Percentiles rank a stretch among this genome's conserved stretches.
phyloP scores from a whole-genome alignment of 208 protist species.

The Tetramitus jugosus region DNA sequence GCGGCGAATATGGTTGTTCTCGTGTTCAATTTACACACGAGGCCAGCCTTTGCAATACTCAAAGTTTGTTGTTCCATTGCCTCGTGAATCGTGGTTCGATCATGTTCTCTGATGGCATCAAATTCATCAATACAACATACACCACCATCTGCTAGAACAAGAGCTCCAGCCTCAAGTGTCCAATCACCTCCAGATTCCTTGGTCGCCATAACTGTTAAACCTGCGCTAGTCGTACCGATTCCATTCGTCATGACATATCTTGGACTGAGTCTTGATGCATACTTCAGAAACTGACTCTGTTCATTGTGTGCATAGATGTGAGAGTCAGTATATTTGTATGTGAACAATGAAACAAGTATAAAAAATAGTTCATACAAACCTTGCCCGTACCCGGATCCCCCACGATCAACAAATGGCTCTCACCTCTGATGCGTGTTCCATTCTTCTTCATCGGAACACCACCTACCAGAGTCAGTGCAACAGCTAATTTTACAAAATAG shows the following conservation, averaged over 20 bases:
- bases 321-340: slow-evolving; percentile 18
- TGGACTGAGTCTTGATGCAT: slow-evolving; percentile 60
- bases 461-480: slow-evolving; percentile 56
- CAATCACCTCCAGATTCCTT: slow-evolving; percentile 35
- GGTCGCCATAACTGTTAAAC: slow-evolving; percentile 70
- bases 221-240: slow-evolving; percentile 75
- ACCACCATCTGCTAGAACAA: slow-evolving; percentile 90
- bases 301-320: slow-evolving; percentile 81
- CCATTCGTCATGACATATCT: slow-evolving; percentile 73
- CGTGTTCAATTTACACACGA: slow-evolving; percentile 89
- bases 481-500: slow-evolving; percentile 57
- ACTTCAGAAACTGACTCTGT: slow-evolving; percentile 71
- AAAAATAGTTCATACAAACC: too few species aligned
- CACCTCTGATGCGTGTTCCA: slow-evolving; percentile 45
- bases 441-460: slow-evolving; percentile 36
- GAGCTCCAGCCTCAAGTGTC: slow-evolving; percentile 43
- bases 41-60: slow-evolving; percentile 67
- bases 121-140: slow-evolving; percentile 96
- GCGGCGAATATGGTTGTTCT: slow-evolving; percentile 83
- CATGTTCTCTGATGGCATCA: slow-evolving; percentile 78
- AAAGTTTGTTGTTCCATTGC: slow-evolving; percentile 98
- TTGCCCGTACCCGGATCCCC: slow-evolving; percentile 64
- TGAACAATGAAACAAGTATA: slow-evolving; percentile 26
- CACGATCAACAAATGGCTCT: slow-evolving; percentile 65
- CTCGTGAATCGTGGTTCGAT: slow-evolving; percentile 90